These are phyloP conservation scores for Septoria linicola DNA, from an alignment of 2,329 filamentous ascomycete genomes.

Conservation along the genomic window DNA sequence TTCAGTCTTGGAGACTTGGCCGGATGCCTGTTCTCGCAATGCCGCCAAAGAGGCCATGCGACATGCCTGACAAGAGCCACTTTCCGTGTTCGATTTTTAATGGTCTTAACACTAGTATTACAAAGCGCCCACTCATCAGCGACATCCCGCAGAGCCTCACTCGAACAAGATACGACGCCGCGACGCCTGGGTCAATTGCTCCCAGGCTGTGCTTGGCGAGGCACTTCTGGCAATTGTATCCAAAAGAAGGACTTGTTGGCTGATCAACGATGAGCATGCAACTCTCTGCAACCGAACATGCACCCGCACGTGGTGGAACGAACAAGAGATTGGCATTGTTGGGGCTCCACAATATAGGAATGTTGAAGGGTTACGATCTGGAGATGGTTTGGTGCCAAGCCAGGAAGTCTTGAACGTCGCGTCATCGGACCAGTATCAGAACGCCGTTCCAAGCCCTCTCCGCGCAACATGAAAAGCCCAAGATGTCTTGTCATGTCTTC, in stretches of 20 bases:
- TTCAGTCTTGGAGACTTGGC: too few species aligned
- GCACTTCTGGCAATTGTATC: not conserved
- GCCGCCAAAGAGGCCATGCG: too few species aligned
- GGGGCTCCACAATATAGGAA: not conserved
- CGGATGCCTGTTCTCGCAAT: too few species aligned
- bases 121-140: too few species aligned
- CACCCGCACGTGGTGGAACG: conserved; percentile 8
- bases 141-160: not conserved
- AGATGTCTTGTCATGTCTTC: conserved; percentile 19
- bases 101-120: too few species aligned
- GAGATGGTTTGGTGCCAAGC: not conserved
- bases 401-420: conserved; percentile 2
- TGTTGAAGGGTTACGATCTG: not conserved
- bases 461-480: not conserved
- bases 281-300: not conserved
- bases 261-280: not conserved
- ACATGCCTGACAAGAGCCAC: too few species aligned
- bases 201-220: too few species aligned
- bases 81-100: too few species aligned
- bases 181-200: too few species aligned
- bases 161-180: too few species aligned
- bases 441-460: conserved; percentile 3
- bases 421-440: conserved; percentile 6
- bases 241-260: not conserved
- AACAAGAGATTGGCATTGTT: conserved; percentile 3